Evolutionary conservation across 306 rosid species (phyloP), one percentile per base, ranked within the genome.

Genomic region (Prunus dulcis): DNA sequence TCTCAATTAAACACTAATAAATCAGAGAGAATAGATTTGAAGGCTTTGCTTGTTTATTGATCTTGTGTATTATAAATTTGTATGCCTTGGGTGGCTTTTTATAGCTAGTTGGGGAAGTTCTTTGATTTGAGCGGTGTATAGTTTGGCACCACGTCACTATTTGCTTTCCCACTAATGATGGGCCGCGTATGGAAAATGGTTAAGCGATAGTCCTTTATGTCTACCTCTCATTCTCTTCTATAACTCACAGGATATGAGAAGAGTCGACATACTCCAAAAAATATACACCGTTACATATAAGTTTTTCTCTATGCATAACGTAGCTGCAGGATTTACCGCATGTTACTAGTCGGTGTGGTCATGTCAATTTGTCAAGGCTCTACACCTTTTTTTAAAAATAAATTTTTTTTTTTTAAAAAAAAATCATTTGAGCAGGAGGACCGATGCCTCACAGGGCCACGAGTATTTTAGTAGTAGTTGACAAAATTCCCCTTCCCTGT

Each of bases 111-210:
- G 51, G 56, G 72, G 15, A 15, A 70, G 75, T 2, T 70, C 41
- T 19, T 73, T 51, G 15, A 27, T 32, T 46, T 41, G 34, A 72
- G 38, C 43, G 82, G 88, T 79, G 84, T 87, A 67, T 81, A 76
- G 76, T 82, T 79, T 0, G 80, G 80, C 28, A 73, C 84, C 88
- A 0, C 7, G 7, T 0, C 38, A 32, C 38, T 78, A 76, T 58
- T 46, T 25, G 11, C 32, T 5, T 55, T 58, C 64, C 15, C 18
- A 12, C 3, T 4, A 23, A 1, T 11, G 12, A 2, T 47, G 82
- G 84, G 5, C 82, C 89, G 82, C 87, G 81, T 84, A 32, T 34
- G 41, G 41, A 34, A 34, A 34, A 5, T 34, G 6, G 8, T 6
- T 34, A 0, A 34, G 8, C 41, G 6, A 34, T 1, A 1, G 41